Base-by-base conservation (phyloP, 192 early-diverging fungal genomes). In the Bifiguratus adelaidae region DNA sequence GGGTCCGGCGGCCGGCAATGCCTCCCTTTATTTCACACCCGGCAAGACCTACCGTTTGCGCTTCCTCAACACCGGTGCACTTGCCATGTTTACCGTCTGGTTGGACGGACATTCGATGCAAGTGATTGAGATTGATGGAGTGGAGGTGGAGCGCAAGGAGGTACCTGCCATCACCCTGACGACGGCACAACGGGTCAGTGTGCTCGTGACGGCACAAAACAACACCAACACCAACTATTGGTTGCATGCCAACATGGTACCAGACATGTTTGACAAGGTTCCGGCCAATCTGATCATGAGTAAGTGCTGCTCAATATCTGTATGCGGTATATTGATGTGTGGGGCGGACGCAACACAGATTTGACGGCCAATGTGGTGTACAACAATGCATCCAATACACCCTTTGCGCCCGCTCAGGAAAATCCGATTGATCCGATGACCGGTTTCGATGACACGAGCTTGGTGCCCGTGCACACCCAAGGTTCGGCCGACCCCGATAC, bases 1-100 rank as follows among this genome's bases (percentile, higher is more conserved):
- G n/a, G n/a, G n/a, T n/a, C n/a, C n/a, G n/a, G n/a, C n/a, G n/a
- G n/a, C 60, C 20, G 51, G 53, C 19, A 55, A 73, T 27, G 53
- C 62, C n/a, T 64, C 48, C 21, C 63, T 85, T 46, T 51, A 48
- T 29, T 84, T 94, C 58, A 53, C 52, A 26, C 71, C 86, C 1
- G 84, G 82, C 44, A 90, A 86, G 66, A 88, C 77, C 7, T 91
- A 91, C 63, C 77, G 86, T 47, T 50, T 94, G 48, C 82, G 91
- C 3, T 47, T 94, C 41, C 80, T 94, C 65, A 86, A 82, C 61
- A 86, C 83, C 75, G 78, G 78, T 21, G 82, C 83, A 18, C 65
- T 87, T 45, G 58, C 78, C 13, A 81, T 76, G 58, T 93, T 82
- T 72, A 68, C 76, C 46, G 73, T 93, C 48, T 74, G 69, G 26